These are phyloP conservation scores for Malbranchea cinnamomea DNA, from an alignment of 2,329 filamentous ascomycete genomes.

Conservation along the genomic window DNA sequence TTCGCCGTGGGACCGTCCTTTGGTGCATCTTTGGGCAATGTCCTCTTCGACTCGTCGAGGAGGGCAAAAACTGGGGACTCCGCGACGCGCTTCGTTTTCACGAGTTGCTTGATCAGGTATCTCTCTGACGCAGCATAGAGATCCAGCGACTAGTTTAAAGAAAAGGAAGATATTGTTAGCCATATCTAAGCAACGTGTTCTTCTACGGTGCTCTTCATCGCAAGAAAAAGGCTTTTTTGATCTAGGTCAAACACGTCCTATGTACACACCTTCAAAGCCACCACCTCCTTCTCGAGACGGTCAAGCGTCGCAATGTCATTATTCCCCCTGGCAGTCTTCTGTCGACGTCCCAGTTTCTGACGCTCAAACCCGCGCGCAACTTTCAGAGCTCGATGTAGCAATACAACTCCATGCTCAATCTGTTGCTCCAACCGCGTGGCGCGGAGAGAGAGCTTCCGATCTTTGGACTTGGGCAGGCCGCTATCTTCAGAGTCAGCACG, in stretches of 20 bases:
- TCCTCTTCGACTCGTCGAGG: conserved; percentile 24
- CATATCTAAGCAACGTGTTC: too few species aligned
- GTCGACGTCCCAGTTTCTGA: conserved; percentile 46
- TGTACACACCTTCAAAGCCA: conserved; percentile 40
- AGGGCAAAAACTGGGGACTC: conserved; percentile 34
- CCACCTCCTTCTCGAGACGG: conserved; percentile 40
- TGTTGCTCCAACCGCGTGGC: conserved; percentile 28
- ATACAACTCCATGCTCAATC: conserved; percentile 35
- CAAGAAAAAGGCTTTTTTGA: not conserved
- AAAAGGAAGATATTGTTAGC: too few species aligned
- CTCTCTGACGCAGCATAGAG: conserved; percentile 34
- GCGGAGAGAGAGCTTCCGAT: conserved; percentile 20
- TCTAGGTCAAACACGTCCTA: too few species aligned
- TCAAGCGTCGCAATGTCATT: conserved; percentile 26
- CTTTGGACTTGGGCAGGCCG: conserved; percentile 9
- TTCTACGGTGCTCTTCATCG: too few species aligned
- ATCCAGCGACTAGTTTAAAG: conserved; percentile 32
- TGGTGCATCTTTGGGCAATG: conserved; percentile 19
- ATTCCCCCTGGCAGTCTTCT: conserved; percentile 37
- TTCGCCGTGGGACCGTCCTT: conserved; percentile 37
- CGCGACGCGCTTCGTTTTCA: conserved; percentile 42
- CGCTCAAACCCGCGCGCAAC: conserved; percentile 46
- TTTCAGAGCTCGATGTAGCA: conserved; percentile 40
- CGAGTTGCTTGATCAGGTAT: conserved; percentile 41
- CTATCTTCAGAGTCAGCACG: conserved; percentile 19